Conservation (phyloP, 2,329 filamentous ascomycete genomes). For the Pezicula rhizophila region DNA sequence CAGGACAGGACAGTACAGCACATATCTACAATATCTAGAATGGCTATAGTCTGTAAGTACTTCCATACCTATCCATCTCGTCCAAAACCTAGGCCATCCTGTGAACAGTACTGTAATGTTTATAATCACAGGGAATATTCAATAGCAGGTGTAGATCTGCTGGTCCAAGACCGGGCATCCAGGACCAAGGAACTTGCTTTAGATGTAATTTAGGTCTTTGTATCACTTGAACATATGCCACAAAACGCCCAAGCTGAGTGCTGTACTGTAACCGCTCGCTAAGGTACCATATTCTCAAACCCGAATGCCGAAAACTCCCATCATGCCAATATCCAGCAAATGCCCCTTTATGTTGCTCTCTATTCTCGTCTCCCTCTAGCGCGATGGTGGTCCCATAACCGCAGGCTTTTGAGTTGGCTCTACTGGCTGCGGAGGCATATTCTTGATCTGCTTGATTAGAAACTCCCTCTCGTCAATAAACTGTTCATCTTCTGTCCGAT, state of each 20-base stretch:
- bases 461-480: constrained; percentile 98
- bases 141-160: too few relatives aligned
- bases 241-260: not conserved
- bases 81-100: too few relatives aligned
- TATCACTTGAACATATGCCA: not conserved
- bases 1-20: not conserved
- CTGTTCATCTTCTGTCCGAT: constrained; percentile 94
- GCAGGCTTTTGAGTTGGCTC: constrained; percentile 30
- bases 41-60: not conserved
- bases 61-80: not conserved
- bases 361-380: constrained; percentile 13
- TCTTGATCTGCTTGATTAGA: constrained; percentile 85
- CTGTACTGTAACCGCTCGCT: not conserved
- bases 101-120: too few relatives aligned
- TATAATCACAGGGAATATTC: too few relatives aligned
- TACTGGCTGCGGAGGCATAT: constrained; percentile 55
- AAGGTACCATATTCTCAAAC: not conserved
- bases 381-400: constrained; percentile 22
- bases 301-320: constrained; percentile 22
- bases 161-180: too few relatives aligned
- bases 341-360: constrained; percentile 7
- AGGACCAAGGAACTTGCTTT: too few relatives aligned
- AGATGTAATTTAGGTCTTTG: not conserved
- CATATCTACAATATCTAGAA: too few relatives aligned
- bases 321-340: constrained; percentile 15